Evolutionary conservation across 2,329 filamentous ascomycete species (phyloP), one percentile per base, ranked within the genome.

Genomic region (Cercospora zeina): DNA sequence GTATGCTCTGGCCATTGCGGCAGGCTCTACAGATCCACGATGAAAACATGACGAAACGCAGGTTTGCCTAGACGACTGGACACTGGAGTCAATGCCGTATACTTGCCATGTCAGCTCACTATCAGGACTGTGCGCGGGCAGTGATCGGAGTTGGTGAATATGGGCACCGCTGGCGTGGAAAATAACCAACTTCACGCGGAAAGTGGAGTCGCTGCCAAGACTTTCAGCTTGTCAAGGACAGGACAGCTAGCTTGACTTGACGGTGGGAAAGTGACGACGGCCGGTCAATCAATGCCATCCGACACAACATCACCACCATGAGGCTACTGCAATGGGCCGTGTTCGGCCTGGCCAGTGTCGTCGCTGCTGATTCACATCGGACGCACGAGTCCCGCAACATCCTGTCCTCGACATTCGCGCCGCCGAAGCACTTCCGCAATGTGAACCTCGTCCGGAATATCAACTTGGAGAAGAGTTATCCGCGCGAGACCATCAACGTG

Each of bases 381-480:
- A 82, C 81, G 59, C 80, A 86, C 64, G 77, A 74, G 51, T 82
- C 77, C 39, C 78, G 74, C 68, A 77, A 79, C 70, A 77, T 83
- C 71, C 77, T 82, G 37, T 74, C 79, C 27, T 73, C 73, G 67
- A 75, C 74, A 65, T 96, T 97, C 81, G 89, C 85, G 77, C 92
- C 93, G 58, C 89, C 93, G 13, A 90, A 91, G 75, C 90, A 93
- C 69, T 99, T 96, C 81, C 91, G 93, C 80, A 97, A 99, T 78
- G 84, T 84, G 77, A 97, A 99, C 76, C 79, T 97, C 31, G 89
- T 97, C 56, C 90, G 95, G 72, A 88, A 89, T 67, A 88, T 96
- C 73, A 96, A 96, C 69, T 79, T 97, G 62, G 93, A 97, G 78
- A 97, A 97, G 82, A 90, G 87, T 69, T 97, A 95, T 73, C 87